These are phyloP conservation scores for Psilocybe mexicana DNA, from an alignment of 1,284 basidiomycete species.

Conservation along the genomic window DNA sequence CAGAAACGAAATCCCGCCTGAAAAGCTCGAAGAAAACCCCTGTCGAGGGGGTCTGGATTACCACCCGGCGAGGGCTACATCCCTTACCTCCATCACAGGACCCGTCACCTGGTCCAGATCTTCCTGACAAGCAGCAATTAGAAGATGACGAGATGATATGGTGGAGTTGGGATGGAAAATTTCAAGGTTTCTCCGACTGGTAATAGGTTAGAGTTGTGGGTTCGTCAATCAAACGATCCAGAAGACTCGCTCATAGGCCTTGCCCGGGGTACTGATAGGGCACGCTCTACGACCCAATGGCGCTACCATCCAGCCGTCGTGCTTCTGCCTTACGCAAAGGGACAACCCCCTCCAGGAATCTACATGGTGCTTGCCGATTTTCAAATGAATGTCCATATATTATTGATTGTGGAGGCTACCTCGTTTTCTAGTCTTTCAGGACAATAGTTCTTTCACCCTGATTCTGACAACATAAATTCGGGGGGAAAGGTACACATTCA, in stretches of 20 bases:
- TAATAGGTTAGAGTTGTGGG: conserved; percentile 26
- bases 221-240: too few species aligned
- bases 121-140: conserved; percentile 18
- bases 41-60: conserved; percentile 65
- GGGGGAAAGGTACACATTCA: not conserved
- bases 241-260: too few species aligned
- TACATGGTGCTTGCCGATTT: conserved; percentile 1
- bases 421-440: not conserved
- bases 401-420: not conserved
- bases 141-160: conserved; percentile 77
- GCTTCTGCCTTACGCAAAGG: too few species aligned
- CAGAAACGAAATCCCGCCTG: not conserved
- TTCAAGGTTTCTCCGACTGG: conserved; percentile 72
- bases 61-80: conserved; percentile 33
- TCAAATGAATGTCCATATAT: not conserved
- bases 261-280: too few species aligned
- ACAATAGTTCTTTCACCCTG: not conserved
- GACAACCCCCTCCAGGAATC: conserved; percentile 12
- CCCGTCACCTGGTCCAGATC: not conserved
- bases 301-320: too few species aligned
- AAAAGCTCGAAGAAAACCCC: conserved; percentile 31
- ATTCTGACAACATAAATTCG: not conserved
- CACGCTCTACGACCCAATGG: too few species aligned
- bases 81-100: not conserved
- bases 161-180: conserved; percentile 78